Evolutionary conservation across 2,329 filamentous ascomycete genomes (phyloP).

Genomic region (Cercospora brassicicola): DNA sequence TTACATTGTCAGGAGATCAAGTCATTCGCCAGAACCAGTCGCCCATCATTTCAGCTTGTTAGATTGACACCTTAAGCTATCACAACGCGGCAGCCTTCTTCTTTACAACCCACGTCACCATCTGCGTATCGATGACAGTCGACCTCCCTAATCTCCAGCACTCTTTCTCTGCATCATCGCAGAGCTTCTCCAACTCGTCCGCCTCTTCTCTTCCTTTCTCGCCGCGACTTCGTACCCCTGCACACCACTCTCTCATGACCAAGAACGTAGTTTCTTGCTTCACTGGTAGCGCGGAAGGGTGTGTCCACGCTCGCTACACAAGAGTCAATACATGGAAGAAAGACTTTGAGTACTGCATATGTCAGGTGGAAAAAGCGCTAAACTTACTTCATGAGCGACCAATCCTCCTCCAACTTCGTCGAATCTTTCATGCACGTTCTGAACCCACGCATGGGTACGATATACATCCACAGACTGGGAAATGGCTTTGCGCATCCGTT

Average conservation of each 20-base stretch:
- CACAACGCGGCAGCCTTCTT: conserved; percentile 9
- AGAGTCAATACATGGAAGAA: neutral
- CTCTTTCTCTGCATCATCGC: conserved; percentile 19
- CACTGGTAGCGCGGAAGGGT: conserved; percentile 11
- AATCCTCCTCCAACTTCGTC: conserved; percentile 14
- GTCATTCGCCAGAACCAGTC: neutral
- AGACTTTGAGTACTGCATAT: neutral
- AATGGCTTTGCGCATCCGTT: neutral
- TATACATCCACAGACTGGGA: neutral
- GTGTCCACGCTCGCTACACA: conserved; percentile 15
- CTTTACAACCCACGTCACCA: conserved; percentile 27
- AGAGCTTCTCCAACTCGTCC: conserved; percentile 16
- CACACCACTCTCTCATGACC: conserved; percentile 21
- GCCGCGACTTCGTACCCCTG: conserved; percentile 18
- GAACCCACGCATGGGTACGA: conserved; percentile 11
- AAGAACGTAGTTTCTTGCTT: conserved; percentile 27
- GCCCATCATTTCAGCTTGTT: neutral
- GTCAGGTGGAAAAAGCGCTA: neutral
- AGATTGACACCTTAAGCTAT: neutral
- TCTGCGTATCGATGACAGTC: conserved; percentile 19
- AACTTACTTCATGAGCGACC: conserved; percentile 6
- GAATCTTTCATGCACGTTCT: conserved; percentile 13
- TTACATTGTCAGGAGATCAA: neutral
- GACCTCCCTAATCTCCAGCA: conserved; percentile 19
- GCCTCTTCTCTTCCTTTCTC: conserved; percentile 1